Conservation (phyloP, 1,284 basidiomycete species). For the Fomes fomentarius region DNA sequence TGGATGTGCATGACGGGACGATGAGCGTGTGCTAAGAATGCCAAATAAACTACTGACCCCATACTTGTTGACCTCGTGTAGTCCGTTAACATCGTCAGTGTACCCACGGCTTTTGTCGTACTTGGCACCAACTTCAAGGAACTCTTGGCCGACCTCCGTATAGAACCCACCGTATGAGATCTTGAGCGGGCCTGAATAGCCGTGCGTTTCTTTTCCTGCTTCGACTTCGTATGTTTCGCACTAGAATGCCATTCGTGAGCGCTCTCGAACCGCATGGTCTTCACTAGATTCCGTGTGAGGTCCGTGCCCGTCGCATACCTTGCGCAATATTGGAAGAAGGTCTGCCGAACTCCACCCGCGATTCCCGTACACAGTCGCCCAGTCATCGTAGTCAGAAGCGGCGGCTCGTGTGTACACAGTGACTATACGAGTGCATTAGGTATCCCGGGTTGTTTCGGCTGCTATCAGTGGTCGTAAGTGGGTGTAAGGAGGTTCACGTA, state of each 20-base stretch:
- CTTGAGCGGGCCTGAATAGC: slow-evolving; percentile 30
- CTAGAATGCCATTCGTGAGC: not conserved
- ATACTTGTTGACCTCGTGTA: too few species aligned
- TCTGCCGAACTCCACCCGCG: slow-evolving; percentile 54
- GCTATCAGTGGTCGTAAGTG: too few species aligned
- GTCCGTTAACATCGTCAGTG: slow-evolving; percentile 27
- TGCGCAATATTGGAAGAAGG: slow-evolving; percentile 41
- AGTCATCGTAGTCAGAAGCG: slow-evolving; percentile 60
- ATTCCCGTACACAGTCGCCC: slow-evolving; percentile 48
- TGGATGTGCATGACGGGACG: too few species aligned
- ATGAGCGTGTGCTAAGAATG: too few species aligned
- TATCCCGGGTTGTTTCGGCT: too few species aligned
- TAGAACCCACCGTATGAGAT: slow-evolving; percentile 27
- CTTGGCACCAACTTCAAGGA: slow-evolving; percentile 18
- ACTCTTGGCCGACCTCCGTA: slow-evolving; percentile 29
- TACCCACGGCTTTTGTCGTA: slow-evolving; percentile 22
- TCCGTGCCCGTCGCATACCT: slow-evolving; percentile 15
- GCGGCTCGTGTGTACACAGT: slow-evolving; percentile 53
- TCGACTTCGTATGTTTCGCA: slow-evolving; percentile 22
- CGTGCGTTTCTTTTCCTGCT: slow-evolving; percentile 24
- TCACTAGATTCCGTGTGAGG: too few species aligned
- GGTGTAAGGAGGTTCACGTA: slow-evolving; percentile 28
- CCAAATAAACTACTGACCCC: too few species aligned
- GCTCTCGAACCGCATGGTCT: too few species aligned
- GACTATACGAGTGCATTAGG: slow-evolving; percentile 13